phyloP scores from a whole-genome alignment of 495 filamentous ascomycete genomes.

The Bacidia gigantensis region DNA sequence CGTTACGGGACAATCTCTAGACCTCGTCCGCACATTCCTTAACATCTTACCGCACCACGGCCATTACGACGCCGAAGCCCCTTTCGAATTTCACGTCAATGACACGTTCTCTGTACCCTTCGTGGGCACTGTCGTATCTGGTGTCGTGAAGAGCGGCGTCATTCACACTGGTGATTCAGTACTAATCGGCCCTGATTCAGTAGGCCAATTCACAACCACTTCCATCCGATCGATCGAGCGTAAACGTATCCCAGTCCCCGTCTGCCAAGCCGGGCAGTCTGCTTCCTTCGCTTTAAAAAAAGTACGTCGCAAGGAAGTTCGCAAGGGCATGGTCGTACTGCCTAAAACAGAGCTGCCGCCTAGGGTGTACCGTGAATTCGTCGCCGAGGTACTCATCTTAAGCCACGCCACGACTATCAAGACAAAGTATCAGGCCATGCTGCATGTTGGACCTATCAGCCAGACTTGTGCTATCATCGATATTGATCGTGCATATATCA shows the following conservation, averaged over 20 bases:
- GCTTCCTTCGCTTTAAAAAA: conserved; percentile 83
- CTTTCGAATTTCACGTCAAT: conserved; percentile 93
- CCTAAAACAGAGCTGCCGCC: conserved; percentile 63
- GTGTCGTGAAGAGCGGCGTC: conserved; percentile 77
- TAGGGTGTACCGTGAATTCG: conserved; percentile 83
- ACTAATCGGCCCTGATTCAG: conserved; percentile 77
- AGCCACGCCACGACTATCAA: conserved; percentile 98
- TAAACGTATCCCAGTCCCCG: conserved; percentile 82
- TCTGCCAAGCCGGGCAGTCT: conserved; percentile 80
- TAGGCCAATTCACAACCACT: conserved; percentile 85
- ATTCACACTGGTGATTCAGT: conserved; percentile 85
- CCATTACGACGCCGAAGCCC: conserved; percentile 72
- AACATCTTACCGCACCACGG: conserved; percentile 95
- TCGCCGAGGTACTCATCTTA: conserved; percentile 91
- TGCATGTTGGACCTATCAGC: conserved; percentile 88
- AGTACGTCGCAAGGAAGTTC: conserved; percentile 79
- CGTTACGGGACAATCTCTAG: conserved; percentile 78
- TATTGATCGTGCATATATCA: conserved; percentile 88
- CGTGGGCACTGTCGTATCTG: conserved; percentile 89
- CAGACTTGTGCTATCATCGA: conserved; percentile 97
- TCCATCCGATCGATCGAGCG: conserved; percentile 87
- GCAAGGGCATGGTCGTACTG: conserved; percentile 96
- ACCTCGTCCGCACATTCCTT: conserved; percentile 73
- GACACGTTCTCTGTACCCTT: conserved; percentile 99
- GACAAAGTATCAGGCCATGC: conserved; percentile 95